phyloP scores from a whole-genome alignment of 1,284 basidiomycete genomes.

The Ustilago trichophora region DNA sequence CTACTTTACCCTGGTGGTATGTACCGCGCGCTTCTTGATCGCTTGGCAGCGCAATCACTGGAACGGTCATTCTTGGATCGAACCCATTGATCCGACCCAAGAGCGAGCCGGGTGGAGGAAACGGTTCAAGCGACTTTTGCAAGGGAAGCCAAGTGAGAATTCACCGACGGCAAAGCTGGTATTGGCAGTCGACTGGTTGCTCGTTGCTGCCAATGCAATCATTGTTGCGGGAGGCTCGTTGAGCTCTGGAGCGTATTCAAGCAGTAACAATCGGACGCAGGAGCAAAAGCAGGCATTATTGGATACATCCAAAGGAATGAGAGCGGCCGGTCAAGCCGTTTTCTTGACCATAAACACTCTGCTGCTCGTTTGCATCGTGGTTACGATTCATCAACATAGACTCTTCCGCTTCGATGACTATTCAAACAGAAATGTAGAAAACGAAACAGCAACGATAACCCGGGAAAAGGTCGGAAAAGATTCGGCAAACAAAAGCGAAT shows the following conservation, averaged over 20 bases:
- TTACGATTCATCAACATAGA: conserved; percentile 20
- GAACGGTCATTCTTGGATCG: conserved; percentile 42
- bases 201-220: conserved; percentile 30
- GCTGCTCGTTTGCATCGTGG: conserved; percentile 15
- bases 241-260: conserved; percentile 7
- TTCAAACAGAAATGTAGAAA: background rate
- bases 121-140: conserved; percentile 6
- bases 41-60: conserved; percentile 45
- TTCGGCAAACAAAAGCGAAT: background rate
- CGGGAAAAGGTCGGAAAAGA: background rate
- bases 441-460: background rate
- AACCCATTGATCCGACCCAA: conserved; percentile 11
- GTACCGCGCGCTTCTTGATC: conserved; percentile 44
- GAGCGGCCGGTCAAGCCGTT: conserved; percentile 24
- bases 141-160: background rate
- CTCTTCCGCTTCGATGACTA: background rate
- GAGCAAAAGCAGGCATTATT: background rate
- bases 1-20: conserved; percentile 54
- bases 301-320: conserved; percentile 7
- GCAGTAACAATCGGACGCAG: background rate
- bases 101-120: background rate
- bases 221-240: conserved; percentile 36
- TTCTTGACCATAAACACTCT: conserved; percentile 23
- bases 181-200: conserved; percentile 13
- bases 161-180: background rate